Percentiles rank a stretch among this genome's conserved stretches.
These are phyloP conservation scores for Litchi chinensis DNA, from an alignment of 345 rosid species.

Conservation along the genomic window DNA sequence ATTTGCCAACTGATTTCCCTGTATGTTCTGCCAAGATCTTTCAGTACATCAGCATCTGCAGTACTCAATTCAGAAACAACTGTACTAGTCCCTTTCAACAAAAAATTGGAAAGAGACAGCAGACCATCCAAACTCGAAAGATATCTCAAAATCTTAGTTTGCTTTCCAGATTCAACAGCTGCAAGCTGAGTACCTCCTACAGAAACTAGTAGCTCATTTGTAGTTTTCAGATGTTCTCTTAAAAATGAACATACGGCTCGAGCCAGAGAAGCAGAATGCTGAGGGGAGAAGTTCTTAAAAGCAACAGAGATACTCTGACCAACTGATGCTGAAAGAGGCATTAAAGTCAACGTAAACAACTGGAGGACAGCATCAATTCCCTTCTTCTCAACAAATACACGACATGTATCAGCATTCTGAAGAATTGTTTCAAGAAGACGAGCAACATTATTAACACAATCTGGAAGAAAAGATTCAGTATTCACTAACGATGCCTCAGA, in stretches of 20 bases:
- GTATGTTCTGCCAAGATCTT: constrained; percentile 77
- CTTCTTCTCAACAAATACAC: constrained; percentile 89
- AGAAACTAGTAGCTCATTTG: constrained; percentile 55
- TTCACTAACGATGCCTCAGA: constrained; percentile 56
- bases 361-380: constrained; percentile 85
- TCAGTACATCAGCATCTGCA: constrained; percentile 89
- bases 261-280: constrained; percentile 83
- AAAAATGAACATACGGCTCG: constrained; percentile 79
- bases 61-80: constrained; percentile 81
- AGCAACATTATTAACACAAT: constrained; percentile 75
- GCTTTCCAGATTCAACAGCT: constrained; percentile 53
- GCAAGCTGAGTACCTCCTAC: constrained; percentile 65
- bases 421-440: constrained; percentile 93
- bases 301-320: constrained; percentile 87
- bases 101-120: constrained; percentile 70
- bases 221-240: constrained; percentile 68
- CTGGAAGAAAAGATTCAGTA: constrained; percentile 76
- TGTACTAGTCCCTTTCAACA: constrained; percentile 77
- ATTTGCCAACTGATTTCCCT: constrained; percentile 85
- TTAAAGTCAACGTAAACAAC: constrained; percentile 72
- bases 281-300: constrained; percentile 92
- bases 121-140: constrained; percentile 83
- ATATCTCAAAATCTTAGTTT: constrained; percentile 59
- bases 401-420: constrained; percentile 94
- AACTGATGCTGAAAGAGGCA: constrained; percentile 77